Percentiles rank a stretch among this genome's conserved stretches.
Evolutionary conservation across 495 filamentous ascomycete genomes (phyloP).

Genomic region (Hypoxylon subgilvum): DNA sequence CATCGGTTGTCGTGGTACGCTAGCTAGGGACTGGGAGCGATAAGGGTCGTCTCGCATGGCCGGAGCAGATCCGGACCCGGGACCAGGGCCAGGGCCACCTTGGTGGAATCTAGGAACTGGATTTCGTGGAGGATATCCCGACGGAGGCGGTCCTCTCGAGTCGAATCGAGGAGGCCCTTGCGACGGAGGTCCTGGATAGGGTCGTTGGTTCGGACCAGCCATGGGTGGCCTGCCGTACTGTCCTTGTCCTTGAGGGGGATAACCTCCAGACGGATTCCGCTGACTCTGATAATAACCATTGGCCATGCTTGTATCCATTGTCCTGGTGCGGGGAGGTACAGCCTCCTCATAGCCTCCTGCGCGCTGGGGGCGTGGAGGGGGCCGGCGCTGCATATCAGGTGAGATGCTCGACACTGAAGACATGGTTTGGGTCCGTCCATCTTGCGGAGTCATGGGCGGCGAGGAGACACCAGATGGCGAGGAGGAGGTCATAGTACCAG

Average conservation of each 20-base stretch:
- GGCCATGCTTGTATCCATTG: slow-evolving; percentile 51
- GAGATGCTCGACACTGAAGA: slow-evolving; percentile 76
- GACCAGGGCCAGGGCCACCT: slow-evolving; percentile 53
- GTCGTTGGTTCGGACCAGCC: slow-evolving; percentile 39
- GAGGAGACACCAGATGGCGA: slow-evolving; percentile 44
- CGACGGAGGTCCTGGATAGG: slow-evolving; percentile 63
- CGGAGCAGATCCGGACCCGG: slow-evolving; percentile 60
- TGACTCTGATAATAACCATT: slow-evolving; percentile 65
- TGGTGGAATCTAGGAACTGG: slow-evolving; percentile 62
- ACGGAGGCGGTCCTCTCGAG: slow-evolving; percentile 52
- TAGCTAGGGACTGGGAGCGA: slow-evolving; percentile 90
- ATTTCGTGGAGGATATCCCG: slow-evolving; percentile 61
- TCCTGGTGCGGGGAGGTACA: slow-evolving; percentile 44
- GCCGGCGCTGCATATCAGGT: slow-evolving; percentile 59
- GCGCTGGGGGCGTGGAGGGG: slow-evolving; percentile 66
- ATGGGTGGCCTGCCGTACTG: slow-evolving; percentile 35
- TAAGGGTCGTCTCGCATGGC: slow-evolving; percentile 84
- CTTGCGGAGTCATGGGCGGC: slow-evolving; percentile 48
- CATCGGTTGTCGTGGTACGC: slow-evolving; percentile 66
- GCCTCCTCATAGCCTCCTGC: slow-evolving; percentile 55
- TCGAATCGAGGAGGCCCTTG: slow-evolving; percentile 45
- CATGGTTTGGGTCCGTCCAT: slow-evolving; percentile 86
- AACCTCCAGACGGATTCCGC: slow-evolving; percentile 54
- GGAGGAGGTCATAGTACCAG: slow-evolving; percentile 83
- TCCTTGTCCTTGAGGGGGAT: slow-evolving; percentile 37